Percentiles rank a stretch among this genome's conserved stretches.
These are phyloP conservation scores for Neocallimastix lanati DNA, from an alignment of 192 early-diverging fungal species.

Conservation along the genomic window DNA sequence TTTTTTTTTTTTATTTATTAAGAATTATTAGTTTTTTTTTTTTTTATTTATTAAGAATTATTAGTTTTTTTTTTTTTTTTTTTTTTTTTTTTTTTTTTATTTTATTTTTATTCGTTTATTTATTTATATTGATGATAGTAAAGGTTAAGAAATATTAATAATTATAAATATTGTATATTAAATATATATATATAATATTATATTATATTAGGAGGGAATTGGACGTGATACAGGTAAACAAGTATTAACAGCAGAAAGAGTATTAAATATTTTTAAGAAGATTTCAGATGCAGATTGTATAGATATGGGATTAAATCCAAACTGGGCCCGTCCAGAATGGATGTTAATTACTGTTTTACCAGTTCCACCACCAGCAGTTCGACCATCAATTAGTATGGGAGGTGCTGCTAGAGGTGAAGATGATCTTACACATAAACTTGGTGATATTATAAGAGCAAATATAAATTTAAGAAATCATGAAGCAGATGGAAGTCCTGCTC, in stretches of 20 bases:
- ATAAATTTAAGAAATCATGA: constrained; percentile 57
- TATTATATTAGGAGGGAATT: neutral
- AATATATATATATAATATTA: constrained; percentile 15
- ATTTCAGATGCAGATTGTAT: constrained; percentile 72
- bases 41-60: no score
- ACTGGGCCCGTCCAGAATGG: constrained; percentile 94
- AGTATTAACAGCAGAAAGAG: constrained; percentile 51
- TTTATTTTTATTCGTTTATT: no score
- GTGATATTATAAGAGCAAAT: constrained; percentile 87
- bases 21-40: no score
- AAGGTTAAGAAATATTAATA: no score
- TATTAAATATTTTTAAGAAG: constrained; percentile 61
- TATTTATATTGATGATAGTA: no score
- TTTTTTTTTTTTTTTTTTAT: no score
- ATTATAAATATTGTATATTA: no score
- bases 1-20: no score
- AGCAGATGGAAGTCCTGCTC: constrained; percentile 70
- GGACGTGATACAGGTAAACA: constrained; percentile 21
- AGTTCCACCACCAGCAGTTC: constrained; percentile 88
- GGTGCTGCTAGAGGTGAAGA: constrained; percentile 58
- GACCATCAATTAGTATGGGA: constrained; percentile 80
- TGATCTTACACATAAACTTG: constrained; percentile 89
- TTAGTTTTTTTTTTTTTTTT: no score
- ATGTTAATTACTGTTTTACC: constrained; percentile 89
- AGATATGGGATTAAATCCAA: constrained; percentile 69